These are phyloP conservation scores for Aspergillus leporis DNA, from an alignment of 495 filamentous ascomycete species.

Conservation along the genomic window DNA sequence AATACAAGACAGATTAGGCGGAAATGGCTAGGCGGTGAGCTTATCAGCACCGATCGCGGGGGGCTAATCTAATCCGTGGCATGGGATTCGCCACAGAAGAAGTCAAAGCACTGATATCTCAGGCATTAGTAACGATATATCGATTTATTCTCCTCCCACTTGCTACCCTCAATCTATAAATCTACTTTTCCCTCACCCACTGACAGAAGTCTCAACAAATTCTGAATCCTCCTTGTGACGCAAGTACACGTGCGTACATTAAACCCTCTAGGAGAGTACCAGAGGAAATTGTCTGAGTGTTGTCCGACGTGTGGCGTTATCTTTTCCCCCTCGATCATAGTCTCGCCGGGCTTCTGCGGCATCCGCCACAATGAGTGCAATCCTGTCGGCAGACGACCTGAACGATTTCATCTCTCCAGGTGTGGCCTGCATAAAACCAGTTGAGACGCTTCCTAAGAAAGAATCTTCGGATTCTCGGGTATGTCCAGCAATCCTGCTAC, in stretches of 20 bases:
- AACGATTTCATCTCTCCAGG: constrained; percentile 99
- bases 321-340: background rate
- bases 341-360: constrained; percentile 17
- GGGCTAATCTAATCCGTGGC: constrained; percentile 10
- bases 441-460: constrained; percentile 79
- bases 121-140: constrained; percentile 5
- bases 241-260: background rate
- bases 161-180: background rate
- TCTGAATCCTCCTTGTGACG: background rate
- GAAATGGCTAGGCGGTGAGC: constrained; percentile 29
- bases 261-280: background rate
- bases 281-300: background rate
- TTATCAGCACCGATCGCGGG: constrained; percentile 34
- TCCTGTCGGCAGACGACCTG: constrained; percentile 91
- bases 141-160: constrained; percentile 14
- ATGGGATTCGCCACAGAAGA: constrained; percentile 33
- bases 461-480: constrained; percentile 36
- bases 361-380: constrained; percentile 77
- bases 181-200: background rate
- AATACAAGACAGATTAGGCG: constrained; percentile 4
- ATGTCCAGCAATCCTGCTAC: constrained; percentile 11
- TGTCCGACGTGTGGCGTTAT: constrained; percentile 5
- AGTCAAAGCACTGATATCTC: constrained; percentile 36
- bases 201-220: background rate
- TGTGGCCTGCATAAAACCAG: constrained; percentile 96